Evolutionary conservation across 2,329 filamentous ascomycete species (phyloP), one percentile per base, ranked within the genome.

Genomic region (Stagonosporopsis cucurbitacearum): DNA sequence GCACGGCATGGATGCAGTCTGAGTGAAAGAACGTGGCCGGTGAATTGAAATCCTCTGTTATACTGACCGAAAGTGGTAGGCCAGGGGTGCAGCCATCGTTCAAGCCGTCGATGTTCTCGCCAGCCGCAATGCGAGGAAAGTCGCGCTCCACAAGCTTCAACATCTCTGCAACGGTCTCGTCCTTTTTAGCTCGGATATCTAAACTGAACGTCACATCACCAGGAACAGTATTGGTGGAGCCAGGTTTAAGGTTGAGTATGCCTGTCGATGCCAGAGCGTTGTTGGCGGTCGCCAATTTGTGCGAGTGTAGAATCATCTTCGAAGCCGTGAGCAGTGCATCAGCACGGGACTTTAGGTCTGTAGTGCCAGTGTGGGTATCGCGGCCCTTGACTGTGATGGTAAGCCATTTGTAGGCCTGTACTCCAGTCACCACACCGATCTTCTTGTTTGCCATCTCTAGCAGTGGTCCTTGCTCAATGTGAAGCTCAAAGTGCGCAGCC

Each of bases 381-480:
- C 84, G 79, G 1, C 90, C 89, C 9, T 78, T 78, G 2, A 92
- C 82, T 6, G 83, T 84, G 33, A 92, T 73, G 0, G 84, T 88
- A 71, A 86, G 87, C 90, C 90, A 92, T 54, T 86, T 84, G 72
- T 90, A 92, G 5, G 87, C 88, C 70, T 92, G 89, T 1, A 90
- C 89, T 2, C 88, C 89, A 28, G 84, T 82, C 4, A 93, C 90
- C 6, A 90, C 82, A 20, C 88, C 87, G 47, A 94, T 82, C 50
- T 86, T 86, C 61, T 86, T 82, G 23, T 81, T 77, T 25, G 83
- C 80, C 15, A 81, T 81, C 66, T 93, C 87, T 1, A 96, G 81
- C 30, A 91, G 84, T 0, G 90, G 90, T 0, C 90, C 90, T 71
- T 96, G 92, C 71, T 96, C 91, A 49, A 94, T 94, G 69, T 95